A percentile compares a stretch with the other conserved stretches of the same genome.
These are phyloP conservation scores for Pichia nanzhaoensis DNA, from an alignment of 805 yeast species.

Conservation along the genomic window DNA sequence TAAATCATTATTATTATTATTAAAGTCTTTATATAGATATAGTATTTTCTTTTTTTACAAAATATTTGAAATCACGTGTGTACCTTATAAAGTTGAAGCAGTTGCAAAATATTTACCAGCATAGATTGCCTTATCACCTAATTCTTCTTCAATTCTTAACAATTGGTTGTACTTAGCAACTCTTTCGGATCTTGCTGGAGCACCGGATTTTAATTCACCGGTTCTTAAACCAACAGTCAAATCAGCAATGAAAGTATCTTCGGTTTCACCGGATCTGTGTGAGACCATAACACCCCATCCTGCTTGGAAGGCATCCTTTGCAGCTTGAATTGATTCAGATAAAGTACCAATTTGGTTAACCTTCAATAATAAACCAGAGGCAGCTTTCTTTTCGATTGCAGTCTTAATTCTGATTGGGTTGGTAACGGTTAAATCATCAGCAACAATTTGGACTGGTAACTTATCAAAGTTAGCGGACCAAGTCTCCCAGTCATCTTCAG, in stretches of 20 bases:
- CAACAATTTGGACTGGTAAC: slow-evolving; percentile 84
- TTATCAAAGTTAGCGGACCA: slow-evolving; percentile 84
- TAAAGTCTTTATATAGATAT: too few species aligned
- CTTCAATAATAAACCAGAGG: slow-evolving; percentile 90
- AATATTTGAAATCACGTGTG: not conserved
- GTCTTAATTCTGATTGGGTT: slow-evolving; percentile 91
- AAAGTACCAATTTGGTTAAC: slow-evolving; percentile 98
- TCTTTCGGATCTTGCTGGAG: slow-evolving; percentile 99
- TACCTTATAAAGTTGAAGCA: slow-evolving; percentile 29
- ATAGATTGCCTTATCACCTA: slow-evolving; percentile 94
- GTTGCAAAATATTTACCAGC: slow-evolving; percentile 90
- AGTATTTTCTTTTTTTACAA: not conserved
- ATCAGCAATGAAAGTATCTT: slow-evolving; percentile 97
- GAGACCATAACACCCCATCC: slow-evolving; percentile 99
- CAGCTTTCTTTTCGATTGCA: slow-evolving; percentile 95
- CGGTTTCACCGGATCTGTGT: slow-evolving; percentile 99
- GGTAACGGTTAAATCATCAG: slow-evolving; percentile 98
- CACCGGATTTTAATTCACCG: slow-evolving; percentile 99
- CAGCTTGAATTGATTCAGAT: slow-evolving; percentile 95
- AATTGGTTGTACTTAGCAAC: slow-evolving; percentile 98
- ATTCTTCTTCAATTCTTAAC: slow-evolving; percentile 97
- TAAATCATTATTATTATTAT: too few species aligned
- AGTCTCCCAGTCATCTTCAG: slow-evolving; percentile 99
- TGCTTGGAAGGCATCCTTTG: slow-evolving; percentile 88
- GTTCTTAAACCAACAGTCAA: slow-evolving; percentile 95